phyloP scores from a whole-genome alignment of 2,329 filamentous ascomycete genomes.

The Botrytis deweyae region DNA sequence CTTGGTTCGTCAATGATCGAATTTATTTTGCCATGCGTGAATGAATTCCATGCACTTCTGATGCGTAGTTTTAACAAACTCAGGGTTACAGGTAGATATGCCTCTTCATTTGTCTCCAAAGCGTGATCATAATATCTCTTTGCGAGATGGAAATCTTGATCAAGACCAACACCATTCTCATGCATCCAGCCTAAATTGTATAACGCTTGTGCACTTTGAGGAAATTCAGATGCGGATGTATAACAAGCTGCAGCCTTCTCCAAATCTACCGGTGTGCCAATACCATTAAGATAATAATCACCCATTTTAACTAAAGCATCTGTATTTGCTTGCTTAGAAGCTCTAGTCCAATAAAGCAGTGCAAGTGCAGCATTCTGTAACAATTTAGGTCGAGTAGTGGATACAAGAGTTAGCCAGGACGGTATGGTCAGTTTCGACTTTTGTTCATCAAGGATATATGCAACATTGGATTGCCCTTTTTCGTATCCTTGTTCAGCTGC shows the following conservation, averaged over 20 bases:
- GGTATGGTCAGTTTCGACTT: slow-evolving; percentile 52
- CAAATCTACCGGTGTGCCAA: slow-evolving; percentile 68
- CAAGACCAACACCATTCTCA: slow-evolving; percentile 89
- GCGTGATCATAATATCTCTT: slow-evolving; percentile 96
- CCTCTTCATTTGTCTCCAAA: slow-evolving; percentile 85
- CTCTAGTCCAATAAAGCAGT: slow-evolving; percentile 92
- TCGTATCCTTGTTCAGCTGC: slow-evolving; percentile 75
- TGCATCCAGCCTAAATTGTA: slow-evolving; percentile 99
- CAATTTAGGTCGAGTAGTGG: slow-evolving; percentile 43
- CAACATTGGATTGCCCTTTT: slow-evolving; percentile 68
- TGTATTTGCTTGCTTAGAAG: slow-evolving; percentile 87
- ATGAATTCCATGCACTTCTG: slow-evolving; percentile 89
- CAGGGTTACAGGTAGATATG: slow-evolving; percentile 88
- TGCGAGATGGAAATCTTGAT: slow-evolving; percentile 94
- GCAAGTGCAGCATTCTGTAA: slow-evolving; percentile 54
- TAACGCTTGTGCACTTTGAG: slow-evolving; percentile 89
- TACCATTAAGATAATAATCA: slow-evolving; percentile 88
- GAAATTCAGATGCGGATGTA: slow-evolving; percentile 83
- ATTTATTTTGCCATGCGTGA: slow-evolving; percentile 88
- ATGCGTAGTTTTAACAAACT: slow-evolving; percentile 81
- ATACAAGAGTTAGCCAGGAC: slow-evolving; percentile 39
- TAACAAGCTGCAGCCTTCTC: slow-evolving; percentile 94
- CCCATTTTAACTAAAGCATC: slow-evolving; percentile 97
- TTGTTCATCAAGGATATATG: slow-evolving; percentile 66
- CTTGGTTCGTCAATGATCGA: slow-evolving; percentile 86